Evolutionary conservation across 352 stramenopile species (phyloP).

Genomic region (Peronosclerospora sorghi): DNA sequence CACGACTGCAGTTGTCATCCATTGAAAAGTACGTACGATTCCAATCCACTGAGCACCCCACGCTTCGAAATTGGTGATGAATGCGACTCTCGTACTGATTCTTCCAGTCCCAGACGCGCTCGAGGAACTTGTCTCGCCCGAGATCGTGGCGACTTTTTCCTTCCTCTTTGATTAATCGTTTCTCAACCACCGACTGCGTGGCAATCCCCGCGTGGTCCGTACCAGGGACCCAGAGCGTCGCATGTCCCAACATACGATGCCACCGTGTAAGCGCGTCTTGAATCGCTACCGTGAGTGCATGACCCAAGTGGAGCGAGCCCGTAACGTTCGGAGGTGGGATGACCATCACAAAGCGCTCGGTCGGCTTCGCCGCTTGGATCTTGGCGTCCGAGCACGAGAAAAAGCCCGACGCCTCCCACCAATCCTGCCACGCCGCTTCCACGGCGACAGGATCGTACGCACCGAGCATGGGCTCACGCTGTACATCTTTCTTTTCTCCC

Average conservation of each 20-base stretch:
- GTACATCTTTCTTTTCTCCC: constrained; percentile 92
- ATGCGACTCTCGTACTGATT: constrained; percentile 84
- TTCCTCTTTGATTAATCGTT: constrained; percentile 78
- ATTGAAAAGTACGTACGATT: constrained; percentile 97
- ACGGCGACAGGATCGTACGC: constrained; percentile 95
- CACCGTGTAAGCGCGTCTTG: constrained; percentile 96
- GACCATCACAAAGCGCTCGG: constrained; percentile 97
- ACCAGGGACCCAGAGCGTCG: constrained; percentile 96
- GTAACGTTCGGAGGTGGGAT: constrained; percentile 83
- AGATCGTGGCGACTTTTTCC: constrained; percentile 79
- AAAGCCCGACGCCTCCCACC: constrained; percentile 95
- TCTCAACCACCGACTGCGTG: constrained; percentile 91
- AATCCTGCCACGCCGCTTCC: constrained; percentile 97
- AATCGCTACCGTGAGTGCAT: constrained; percentile 97
- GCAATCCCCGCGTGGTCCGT: constrained; percentile 98
- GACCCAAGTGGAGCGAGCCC: constrained; percentile 93
- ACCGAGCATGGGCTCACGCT: constrained; percentile 73
- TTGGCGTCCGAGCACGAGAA: constrained; percentile 89
- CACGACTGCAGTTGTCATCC: constrained; percentile 95
- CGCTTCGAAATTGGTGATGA: constrained; percentile 78
- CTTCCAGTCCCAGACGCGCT: constrained; percentile 96
- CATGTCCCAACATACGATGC: constrained; percentile 96
- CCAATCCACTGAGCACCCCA: constrained; percentile 97
- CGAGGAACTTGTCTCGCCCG: constrained; percentile 89
- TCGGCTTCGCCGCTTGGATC: constrained; percentile 53